Evolutionary conservation across 2,329 filamentous ascomycete species (phyloP).

Genomic region (Microcyclosporella mali): DNA sequence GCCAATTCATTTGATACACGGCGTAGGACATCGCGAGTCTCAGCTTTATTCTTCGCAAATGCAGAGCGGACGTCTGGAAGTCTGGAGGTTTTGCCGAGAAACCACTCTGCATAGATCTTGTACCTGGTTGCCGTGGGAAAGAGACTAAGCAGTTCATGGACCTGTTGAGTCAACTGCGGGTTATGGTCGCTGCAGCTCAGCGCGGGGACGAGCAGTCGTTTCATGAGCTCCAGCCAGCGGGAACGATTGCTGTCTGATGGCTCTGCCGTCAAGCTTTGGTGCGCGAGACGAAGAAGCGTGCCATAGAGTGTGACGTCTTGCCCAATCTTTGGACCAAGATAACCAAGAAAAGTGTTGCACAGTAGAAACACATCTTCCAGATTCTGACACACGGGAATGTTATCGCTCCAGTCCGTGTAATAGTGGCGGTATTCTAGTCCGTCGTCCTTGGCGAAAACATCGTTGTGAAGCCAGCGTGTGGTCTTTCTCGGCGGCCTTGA

Average conservation of each 20-base stretch:
- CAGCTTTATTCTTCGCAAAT: conserved; percentile 67
- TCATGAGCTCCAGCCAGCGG: conserved; percentile 80
- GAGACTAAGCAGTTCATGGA: conserved; percentile 74
- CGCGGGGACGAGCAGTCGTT: conserved; percentile 77
- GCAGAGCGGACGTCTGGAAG: conserved; percentile 70
- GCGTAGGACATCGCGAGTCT: conserved; percentile 82
- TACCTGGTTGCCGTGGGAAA: conserved; percentile 75
- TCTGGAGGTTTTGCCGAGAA: conserved; percentile 65
- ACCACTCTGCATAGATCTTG: conserved; percentile 91
- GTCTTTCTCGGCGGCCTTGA: conserved; percentile 58
- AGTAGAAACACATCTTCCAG: conserved; percentile 87
- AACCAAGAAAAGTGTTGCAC: conserved; percentile 74
- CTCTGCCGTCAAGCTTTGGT: conserved; percentile 66
- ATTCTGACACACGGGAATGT: conserved; percentile 81
- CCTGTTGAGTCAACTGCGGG: conserved; percentile 73
- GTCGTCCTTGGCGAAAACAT: conserved; percentile 67
- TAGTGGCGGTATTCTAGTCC: conserved; percentile 82
- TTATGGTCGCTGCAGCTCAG: conserved; percentile 83
- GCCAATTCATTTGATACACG: conserved; percentile 83
- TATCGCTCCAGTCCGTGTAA: conserved; percentile 95
- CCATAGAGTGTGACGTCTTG: conserved; percentile 70
- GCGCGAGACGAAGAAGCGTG: conserved; percentile 81
- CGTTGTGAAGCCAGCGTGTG: conserved; percentile 77
- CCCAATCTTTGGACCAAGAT: conserved; percentile 84
- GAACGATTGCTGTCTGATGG: conserved; percentile 61